Percentiles rank a stretch among this genome's conserved stretches.
Evolutionary conservation across 371 early-diverging fungal genomes (phyloP).

Genomic region (Mortierella sp.): DNA sequence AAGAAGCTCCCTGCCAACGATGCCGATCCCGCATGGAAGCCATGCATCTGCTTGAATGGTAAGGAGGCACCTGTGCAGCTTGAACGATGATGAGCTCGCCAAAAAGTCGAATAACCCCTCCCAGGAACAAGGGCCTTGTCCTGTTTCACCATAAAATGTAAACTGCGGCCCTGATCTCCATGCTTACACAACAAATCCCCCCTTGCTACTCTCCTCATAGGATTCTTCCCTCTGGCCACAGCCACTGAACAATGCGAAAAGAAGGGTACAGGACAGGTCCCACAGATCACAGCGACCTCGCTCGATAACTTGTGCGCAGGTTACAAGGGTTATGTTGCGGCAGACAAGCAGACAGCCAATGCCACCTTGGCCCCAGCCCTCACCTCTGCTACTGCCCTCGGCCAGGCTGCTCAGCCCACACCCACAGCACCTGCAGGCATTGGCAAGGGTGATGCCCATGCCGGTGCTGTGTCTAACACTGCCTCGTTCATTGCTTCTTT

Average conservation of each 20-base stretch:
- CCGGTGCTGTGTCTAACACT: background rate
- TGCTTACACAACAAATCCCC: no score
- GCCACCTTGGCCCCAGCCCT: constrained; percentile 14
- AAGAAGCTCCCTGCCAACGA: constrained; percentile 35
- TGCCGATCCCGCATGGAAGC: constrained; percentile 30
- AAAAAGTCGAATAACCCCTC: no score
- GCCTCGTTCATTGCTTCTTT: constrained; percentile 6
- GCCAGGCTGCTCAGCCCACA: background rate
- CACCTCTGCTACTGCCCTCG: constrained; percentile 17
- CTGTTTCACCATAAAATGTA: no score
- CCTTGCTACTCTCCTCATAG: no score
- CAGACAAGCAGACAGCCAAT: constrained; percentile 1
- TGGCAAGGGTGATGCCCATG: background rate
- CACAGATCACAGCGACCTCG: constrained; percentile 13
- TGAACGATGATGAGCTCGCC: background rate
- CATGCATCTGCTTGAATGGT: constrained; percentile 37
- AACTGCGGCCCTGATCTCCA: no score
- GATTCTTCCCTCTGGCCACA: constrained; percentile 34
- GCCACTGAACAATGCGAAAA: constrained; percentile 31
- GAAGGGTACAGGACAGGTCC: background rate
- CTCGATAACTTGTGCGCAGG: constrained; percentile 21
- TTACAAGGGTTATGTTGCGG: background rate
- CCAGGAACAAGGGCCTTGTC: no score
- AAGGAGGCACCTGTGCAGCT: background rate
- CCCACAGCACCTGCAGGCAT: background rate